Conservation (phyloP, 2,329 filamentous ascomycete genomes). For the Fusarium pseudoanthophilum region DNA sequence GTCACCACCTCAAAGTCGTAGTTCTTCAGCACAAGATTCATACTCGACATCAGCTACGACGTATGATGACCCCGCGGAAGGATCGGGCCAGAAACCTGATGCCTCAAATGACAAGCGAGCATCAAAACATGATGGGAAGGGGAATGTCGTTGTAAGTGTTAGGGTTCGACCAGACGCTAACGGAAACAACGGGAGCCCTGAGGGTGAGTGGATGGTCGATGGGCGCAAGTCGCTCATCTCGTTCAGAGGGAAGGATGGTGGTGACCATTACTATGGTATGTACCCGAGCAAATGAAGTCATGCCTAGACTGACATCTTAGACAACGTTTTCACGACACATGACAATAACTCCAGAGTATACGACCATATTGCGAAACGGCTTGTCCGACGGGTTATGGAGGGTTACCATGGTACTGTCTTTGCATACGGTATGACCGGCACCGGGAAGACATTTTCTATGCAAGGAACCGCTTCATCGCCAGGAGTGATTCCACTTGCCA, state of each 20-base stretch:
- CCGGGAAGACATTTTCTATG: conserved; percentile 99
- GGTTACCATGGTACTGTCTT: conserved; percentile 99
- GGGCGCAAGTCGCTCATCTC: conserved; percentile 83
- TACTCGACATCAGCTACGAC: conserved; percentile 91
- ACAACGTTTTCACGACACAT: conserved; percentile 95
- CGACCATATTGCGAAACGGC: conserved; percentile 89
- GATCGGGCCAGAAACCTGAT: conserved; percentile 49
- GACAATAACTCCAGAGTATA: conserved; percentile 97
- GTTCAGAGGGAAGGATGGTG: conserved; percentile 88
- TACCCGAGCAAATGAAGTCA: background rate
- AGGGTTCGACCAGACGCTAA: conserved; percentile 86
- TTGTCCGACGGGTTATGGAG: conserved; percentile 98
- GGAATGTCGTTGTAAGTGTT: conserved; percentile 96
- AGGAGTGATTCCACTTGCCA: conserved; percentile 95
- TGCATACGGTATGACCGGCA: conserved; percentile 98
- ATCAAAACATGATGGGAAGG: conserved; percentile 78
- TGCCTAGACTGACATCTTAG: conserved; percentile 58
- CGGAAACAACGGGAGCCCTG: conserved; percentile 68
- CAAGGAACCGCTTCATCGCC: conserved; percentile 96
- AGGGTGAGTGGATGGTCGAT: conserved; percentile 93
- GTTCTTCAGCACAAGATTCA: conserved; percentile 91
- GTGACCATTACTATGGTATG: conserved; percentile 92
- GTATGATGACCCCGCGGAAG: conserved; percentile 81
- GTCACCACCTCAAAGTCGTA: conserved; percentile 88
- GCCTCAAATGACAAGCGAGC: conserved; percentile 56